A percentile compares a stretch with the other conserved stretches of the same genome.
These are phyloP conservation scores for Aspergillus jensenii DNA, from an alignment of 2,329 filamentous ascomycete genomes.

Conservation along the genomic window DNA sequence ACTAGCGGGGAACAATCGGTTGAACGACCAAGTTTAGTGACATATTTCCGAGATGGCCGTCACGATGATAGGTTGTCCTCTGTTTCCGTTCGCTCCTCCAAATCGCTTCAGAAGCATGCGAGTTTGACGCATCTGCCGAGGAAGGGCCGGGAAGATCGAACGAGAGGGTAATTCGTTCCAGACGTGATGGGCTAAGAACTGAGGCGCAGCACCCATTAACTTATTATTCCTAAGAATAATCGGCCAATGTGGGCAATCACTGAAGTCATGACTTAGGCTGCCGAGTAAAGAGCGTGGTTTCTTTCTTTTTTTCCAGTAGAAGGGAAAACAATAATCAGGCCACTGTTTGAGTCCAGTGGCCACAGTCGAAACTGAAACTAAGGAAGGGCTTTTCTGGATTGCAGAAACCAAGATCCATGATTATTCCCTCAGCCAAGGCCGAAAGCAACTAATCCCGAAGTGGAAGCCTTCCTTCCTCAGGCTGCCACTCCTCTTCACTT, in stretches of 20 bases:
- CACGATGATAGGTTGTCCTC: slow-evolving; percentile 10
- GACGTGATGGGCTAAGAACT: neutral
- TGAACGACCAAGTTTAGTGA: slow-evolving; percentile 3
- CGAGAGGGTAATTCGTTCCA: neutral
- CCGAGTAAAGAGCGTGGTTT: neutral
- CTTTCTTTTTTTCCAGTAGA: neutral
- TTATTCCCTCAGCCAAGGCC: slow-evolving; percentile 1
- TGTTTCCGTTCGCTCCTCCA: slow-evolving; percentile 4
- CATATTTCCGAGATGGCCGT: slow-evolving; percentile 3
- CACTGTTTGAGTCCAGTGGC: neutral
- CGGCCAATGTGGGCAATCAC: neutral
- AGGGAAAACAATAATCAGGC: neutral
- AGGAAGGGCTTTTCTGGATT: neutral
- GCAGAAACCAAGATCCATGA: neutral
- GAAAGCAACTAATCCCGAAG: slow-evolving; percentile 11
- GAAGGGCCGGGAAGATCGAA: neutral
- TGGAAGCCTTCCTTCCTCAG: slow-evolving; percentile 13
- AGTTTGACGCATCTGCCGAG: neutral
- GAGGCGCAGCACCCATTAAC: slow-evolving; percentile 1
- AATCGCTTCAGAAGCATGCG: neutral
- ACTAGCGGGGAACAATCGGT: neutral
- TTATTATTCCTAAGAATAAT: neutral
- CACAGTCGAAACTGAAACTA: neutral
- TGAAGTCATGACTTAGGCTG: neutral
- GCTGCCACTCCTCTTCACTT: slow-evolving; percentile 9